These are phyloP conservation scores for Hordeum pubiflorum DNA, from an alignment of 202 grass and related monocot species.

Conservation along the genomic window DNA sequence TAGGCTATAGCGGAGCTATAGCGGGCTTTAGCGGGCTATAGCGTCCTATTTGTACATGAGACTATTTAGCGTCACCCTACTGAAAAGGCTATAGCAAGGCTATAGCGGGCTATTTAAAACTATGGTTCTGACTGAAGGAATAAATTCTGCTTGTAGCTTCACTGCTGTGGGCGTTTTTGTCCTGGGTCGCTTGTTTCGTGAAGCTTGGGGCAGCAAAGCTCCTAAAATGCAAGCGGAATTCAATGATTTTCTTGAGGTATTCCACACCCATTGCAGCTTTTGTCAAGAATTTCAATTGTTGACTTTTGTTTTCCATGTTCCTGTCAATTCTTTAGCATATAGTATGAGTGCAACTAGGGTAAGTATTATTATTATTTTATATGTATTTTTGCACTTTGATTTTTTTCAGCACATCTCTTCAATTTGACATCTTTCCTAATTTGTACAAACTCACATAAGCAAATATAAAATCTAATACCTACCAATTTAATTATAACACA, in stretches of 20 bases:
- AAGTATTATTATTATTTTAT: background rate
- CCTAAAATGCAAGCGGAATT: constrained; percentile 82
- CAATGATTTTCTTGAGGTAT: constrained; percentile 91
- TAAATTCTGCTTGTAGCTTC: constrained; percentile 46
- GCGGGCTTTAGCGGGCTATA: no score
- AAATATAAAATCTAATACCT: background rate
- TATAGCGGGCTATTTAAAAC: no score
- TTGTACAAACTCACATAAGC: background rate
- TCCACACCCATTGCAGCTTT: background rate
- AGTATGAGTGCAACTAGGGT: background rate
- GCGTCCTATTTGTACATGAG: no score
- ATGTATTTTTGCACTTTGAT: background rate
- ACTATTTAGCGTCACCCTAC: no score
- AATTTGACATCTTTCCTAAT: background rate
- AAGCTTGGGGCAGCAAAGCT: constrained; percentile 82
- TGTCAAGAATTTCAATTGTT: background rate
- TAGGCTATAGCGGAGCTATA: no score
- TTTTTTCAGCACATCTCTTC: background rate
- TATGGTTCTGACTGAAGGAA: constrained; percentile 19
- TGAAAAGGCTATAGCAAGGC: no score
- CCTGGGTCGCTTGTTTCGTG: constrained; percentile 63
- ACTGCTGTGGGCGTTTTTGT: constrained; percentile 87
- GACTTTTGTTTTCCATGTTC: background rate
- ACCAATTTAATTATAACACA: background rate
- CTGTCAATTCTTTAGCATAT: background rate